A percentile compares a stretch with the other conserved stretches of the same genome.
Evolutionary conservation across 441 rosid genomes (phyloP).

Genomic region (Aquilaria agallochum): DNA sequence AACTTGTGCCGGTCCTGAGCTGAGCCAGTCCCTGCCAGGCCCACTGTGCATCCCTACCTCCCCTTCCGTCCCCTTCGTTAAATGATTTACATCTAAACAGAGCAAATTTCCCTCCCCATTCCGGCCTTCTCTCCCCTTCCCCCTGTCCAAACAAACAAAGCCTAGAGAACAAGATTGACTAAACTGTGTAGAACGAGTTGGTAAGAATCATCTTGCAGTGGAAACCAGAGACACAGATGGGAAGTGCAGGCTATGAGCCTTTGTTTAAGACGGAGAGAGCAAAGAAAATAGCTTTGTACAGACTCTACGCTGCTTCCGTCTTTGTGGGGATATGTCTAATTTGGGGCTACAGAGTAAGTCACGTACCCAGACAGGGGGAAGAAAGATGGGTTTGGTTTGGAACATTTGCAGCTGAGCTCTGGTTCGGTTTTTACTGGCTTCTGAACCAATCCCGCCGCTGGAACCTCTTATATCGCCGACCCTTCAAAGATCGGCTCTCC

Average conservation of each 20-base stretch:
- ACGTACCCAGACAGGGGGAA: slow-evolving; percentile 4
- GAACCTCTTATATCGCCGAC: slow-evolving; percentile 18
- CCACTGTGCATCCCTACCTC: too few relatives aligned
- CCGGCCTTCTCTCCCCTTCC: too few relatives aligned
- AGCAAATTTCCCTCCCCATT: too few relatives aligned
- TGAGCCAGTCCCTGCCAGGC: too few relatives aligned
- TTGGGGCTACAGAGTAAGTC: slow-evolving; percentile 5
- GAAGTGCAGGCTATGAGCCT: not conserved
- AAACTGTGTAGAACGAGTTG: too few relatives aligned
- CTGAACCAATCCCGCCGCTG: slow-evolving; percentile 29
- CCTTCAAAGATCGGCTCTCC: slow-evolving; percentile 30
- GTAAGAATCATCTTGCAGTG: too few relatives aligned
- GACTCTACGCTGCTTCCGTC: slow-evolving; percentile 10
- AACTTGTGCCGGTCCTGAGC: too few relatives aligned
- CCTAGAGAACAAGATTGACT: too few relatives aligned
- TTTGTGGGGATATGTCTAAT: slow-evolving; percentile 10
- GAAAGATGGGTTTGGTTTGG: slow-evolving; percentile 18
- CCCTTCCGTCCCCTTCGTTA: too few relatives aligned
- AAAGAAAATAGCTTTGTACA: slow-evolving; percentile 6
- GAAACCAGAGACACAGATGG: too few relatives aligned
- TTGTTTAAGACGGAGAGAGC: slow-evolving; percentile 12
- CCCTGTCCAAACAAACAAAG: too few relatives aligned
- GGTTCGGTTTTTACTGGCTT: slow-evolving; percentile 22
- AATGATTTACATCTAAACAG: too few relatives aligned
- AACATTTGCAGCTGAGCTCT: slow-evolving; percentile 15